Evolutionary conservation across 257 asterid species (phyloP).

Genomic region (Solanum corneliomulleri): DNA sequence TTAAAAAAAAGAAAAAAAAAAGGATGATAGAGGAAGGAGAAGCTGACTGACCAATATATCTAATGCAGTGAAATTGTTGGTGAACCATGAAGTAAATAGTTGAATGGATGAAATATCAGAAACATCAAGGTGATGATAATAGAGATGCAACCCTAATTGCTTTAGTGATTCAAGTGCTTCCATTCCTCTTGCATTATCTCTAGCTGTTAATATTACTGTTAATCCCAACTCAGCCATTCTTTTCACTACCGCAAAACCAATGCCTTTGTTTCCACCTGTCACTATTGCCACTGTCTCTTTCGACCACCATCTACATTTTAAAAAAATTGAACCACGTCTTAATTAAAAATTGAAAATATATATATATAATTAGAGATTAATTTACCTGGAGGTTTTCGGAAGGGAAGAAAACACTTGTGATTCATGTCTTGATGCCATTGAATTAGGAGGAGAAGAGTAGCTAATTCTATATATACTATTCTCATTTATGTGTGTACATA

Average conservation of each 20-base stretch:
- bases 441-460: neutral
- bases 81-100: conserved; percentile 42
- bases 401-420: conserved; percentile 6
- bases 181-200: conserved; percentile 40
- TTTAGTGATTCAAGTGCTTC: conserved; percentile 34
- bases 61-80: conserved; percentile 30
- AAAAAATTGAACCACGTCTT: neutral
- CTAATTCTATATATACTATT: neutral
- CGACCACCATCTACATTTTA: conserved; percentile 67
- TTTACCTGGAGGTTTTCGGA: conserved; percentile 24
- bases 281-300: conserved; percentile 63
- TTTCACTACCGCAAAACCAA: conserved; percentile 51
- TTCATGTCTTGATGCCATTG: conserved; percentile 12
- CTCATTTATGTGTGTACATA: neutral
- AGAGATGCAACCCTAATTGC: conserved; percentile 28
- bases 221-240: conserved; percentile 55
- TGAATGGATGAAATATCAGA: conserved; percentile 37
- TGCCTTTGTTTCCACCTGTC: conserved; percentile 75
- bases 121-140: conserved; percentile 52
- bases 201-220: conserved; percentile 66
- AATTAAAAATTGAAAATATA: no score
- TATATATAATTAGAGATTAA: neutral
- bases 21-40: neutral
- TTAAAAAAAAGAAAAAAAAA: neutral
- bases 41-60: conserved; percentile 49